Base-by-base conservation (phyloP, 2,329 filamentous ascomycete species). In the Fusarium nematophilum region DNA sequence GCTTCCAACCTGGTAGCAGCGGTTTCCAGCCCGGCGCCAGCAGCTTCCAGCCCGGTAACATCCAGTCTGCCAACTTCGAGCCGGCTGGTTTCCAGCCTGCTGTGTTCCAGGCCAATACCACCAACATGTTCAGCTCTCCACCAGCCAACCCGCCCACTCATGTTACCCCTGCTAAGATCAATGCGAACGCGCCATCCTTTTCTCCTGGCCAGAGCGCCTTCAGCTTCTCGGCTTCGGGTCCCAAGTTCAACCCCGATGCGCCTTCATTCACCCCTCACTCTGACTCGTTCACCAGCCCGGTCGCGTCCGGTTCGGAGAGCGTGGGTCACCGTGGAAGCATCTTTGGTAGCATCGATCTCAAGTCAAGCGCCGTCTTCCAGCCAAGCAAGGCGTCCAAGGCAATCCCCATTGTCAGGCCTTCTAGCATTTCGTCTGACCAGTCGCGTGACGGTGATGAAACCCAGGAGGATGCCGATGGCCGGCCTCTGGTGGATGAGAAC, bases 321-420 rank as follows among this genome's bases (percentile, higher is more conserved):
- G 66, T 65, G 23, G 75, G 74, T 44, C 77, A 77, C 45, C 75
- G 74, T 10, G 77, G 77, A 58, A 83, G 84, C 46, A 91, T 93
- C 65, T 92, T 93, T 71, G 83, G 86, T 42, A 88, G 87, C 34
- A 89, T 93, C 63, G 84, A 86, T 59, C 77, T 90, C 26, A 84
- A 81, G 49, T 74, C 82, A 26, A 81, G 83, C 11, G 87, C 91
- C 17, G 82, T 87, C 43, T 77, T 86, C 23, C 90, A 90, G 68
- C 84, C 88, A 6, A 73, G 77, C 1, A 92, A 90, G 76, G 87
- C 86, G 66, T 91, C 89, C 5, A 97, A 95, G 76, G 92, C 92
- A 9, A 85, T 97, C 49, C 90, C 93, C 0, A 96, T 97, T 59
- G 77, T 94, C 9, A 83, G 82, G 31, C 90, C 91, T 1, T 81